These are phyloP conservation scores for Flaveria brownii DNA, from an alignment of 129 eudicot species.

Conservation along the genomic window DNA sequence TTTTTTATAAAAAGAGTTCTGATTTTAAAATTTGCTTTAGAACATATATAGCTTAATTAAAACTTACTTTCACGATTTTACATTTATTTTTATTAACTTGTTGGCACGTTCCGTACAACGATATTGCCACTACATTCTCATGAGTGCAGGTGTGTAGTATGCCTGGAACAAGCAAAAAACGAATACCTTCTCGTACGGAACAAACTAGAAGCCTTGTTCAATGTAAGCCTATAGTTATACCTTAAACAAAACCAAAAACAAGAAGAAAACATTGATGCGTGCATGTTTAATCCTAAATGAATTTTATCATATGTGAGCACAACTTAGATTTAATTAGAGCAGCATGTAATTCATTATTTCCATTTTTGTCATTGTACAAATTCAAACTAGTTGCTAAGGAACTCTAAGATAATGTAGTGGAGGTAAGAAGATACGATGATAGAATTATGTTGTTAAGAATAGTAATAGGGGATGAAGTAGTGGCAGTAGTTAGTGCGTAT, in stretches of 20 bases:
- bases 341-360: too few relatives aligned
- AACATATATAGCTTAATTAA: too few relatives aligned
- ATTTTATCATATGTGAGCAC: neutral
- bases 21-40: too few relatives aligned
- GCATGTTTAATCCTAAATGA: neutral
- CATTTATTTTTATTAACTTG: neutral
- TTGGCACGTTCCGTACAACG: neutral
- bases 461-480: too few relatives aligned
- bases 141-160: constrained; percentile 54
- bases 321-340: neutral
- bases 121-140: constrained; percentile 11
- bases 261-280: neutral
- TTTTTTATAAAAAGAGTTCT: too few relatives aligned
- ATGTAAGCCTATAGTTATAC: constrained; percentile 38
- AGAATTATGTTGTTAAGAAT: too few relatives aligned
- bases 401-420: too few relatives aligned
- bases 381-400: too few relatives aligned
- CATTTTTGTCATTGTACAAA: too few relatives aligned
- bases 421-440: too few relatives aligned
- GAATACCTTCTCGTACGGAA: constrained; percentile 59
- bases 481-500: too few relatives aligned
- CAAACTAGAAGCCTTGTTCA: constrained; percentile 64
- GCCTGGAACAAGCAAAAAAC: constrained; percentile 59
- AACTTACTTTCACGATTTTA: neutral
- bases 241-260: neutral